Base-by-base conservation (phyloP, 2,329 filamentous ascomycete species). In the Xylaria sp. region DNA sequence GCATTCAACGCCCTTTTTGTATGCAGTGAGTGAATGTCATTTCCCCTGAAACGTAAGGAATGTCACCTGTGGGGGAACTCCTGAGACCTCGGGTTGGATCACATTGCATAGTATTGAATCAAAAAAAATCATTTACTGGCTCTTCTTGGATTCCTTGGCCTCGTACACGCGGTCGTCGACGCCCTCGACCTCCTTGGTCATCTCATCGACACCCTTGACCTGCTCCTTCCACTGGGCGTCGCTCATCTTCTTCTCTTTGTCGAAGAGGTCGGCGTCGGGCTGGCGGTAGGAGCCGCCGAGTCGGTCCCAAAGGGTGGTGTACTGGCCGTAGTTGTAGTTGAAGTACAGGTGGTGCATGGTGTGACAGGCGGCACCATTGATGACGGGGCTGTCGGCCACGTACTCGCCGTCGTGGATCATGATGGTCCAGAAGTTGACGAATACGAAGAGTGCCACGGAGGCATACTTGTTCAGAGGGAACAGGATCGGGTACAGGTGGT, bases 401-500 rank as follows among this genome's bases (percentile, higher is more conserved):
- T 97, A 97, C 82, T 98, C 95, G 76, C 95, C 95, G 76, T 98
- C 95, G 80, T 98, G 90, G 76, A 98, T 97, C 82, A 97, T 87
- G 75, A 98, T 93, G 45, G 94, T 97, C 95, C 95, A 98, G 81
- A 97, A 89, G 82, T 98, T 97, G 83, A 98, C 93, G 78, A 97
- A 97, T 74, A 91, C 84, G 82, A 97, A 98, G 43, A 97, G 89
- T 13, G 86, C 86, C 60, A 97, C 90, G 77, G 94, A 97, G 34
- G 93, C 91, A 78, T 93, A 86, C 83, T 97, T 97, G 80, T 97
- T 93, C 36, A 98, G 87, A 0, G 95, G 95, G 81, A 97, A 96
- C 75, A 97, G 80, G 82, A 97, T 93, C 4, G 94, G 93, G 83
- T 95, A 97, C 73, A 97, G 75, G 82, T 98, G 95, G 83, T 98